Evolutionary conservation across 2,329 filamentous ascomycete species (phyloP), one percentile per base, ranked within the genome.

Genomic region (Cladosporium sp.): DNA sequence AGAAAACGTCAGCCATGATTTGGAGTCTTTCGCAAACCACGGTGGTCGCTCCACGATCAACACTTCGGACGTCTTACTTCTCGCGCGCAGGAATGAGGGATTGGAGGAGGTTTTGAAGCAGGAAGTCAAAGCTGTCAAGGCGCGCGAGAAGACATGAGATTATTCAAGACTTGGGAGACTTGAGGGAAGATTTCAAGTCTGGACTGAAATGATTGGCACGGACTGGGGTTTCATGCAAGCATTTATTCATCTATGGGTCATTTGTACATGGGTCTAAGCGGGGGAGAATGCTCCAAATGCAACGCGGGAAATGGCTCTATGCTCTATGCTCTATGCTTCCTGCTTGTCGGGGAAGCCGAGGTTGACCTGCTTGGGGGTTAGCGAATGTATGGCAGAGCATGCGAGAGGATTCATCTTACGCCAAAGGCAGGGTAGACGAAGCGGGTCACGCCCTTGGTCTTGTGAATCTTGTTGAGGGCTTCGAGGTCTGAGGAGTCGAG

Each of bases 81-180:
- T 98, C 25, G 84, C 88, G 20, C 77, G 93, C 54, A 83, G 92
- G 52, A 98, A 97, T 60, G 86, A 91, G 50, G 89, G 90, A 15
- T 70, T 98, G 16, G 83, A 91, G 58, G 77, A 77, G 13, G 82
- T 97, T 29, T 77, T 98, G 63, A 79, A 79, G 65, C 76, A 80
- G 43, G 83, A 83, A 59, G 73, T 90, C 22, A 84, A 90, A 49
- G 71, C 59, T 5, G 60, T 69, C 13, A 59, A 58, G 45, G 45
- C 50, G 38, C 39, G 40, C 12, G 30, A 38, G 3, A 43, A 43
- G 29, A 41, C 25, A 15, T 40, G 41, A 40, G 12, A 27, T 13
- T 20, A 29, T 45, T 22, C 13, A 3, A 35, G 15, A 35, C n/a
- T n/a, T 35, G 32, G n/a, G 32, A 35, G 13, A 7, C 32, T n/a